These are phyloP conservation scores for Saprolegnia parasitica DNA, from an alignment of 352 stramenopile genomes.

Conservation along the genomic window DNA sequence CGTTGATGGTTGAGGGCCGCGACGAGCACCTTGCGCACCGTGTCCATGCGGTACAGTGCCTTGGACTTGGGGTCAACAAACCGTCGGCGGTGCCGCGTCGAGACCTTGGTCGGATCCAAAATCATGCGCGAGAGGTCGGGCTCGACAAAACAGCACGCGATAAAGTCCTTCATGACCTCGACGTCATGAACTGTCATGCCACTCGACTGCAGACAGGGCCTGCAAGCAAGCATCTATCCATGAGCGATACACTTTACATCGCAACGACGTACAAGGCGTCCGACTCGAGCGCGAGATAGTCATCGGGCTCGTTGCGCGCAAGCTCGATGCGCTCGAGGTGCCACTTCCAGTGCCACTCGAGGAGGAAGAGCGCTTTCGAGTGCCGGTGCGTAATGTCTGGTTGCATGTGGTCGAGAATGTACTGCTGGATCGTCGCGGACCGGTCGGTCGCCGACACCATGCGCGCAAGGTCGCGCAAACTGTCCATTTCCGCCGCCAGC, in stretches of 20 bases:
- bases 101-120: conserved; percentile 30
- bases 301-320: conserved; percentile 41
- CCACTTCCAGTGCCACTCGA: conserved; percentile 78
- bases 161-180: conserved; percentile 82
- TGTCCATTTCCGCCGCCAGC: conserved; percentile 74
- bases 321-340: conserved; percentile 46
- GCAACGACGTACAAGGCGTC: conserved; percentile 24
- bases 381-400: conserved; percentile 75
- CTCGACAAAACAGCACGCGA: conserved; percentile 75
- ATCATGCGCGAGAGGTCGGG: conserved; percentile 43
- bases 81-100: conserved; percentile 51
- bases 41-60: conserved; percentile 59
- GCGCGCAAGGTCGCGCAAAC: conserved; percentile 55
- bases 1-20: conserved; percentile 67
- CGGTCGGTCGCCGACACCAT: conserved; percentile 72
- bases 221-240: too few species aligned
- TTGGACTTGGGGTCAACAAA: conserved; percentile 58
- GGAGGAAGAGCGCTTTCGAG: conserved; percentile 63
- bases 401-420: conserved; percentile 77
- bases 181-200: conserved; percentile 65
- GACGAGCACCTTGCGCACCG: conserved; percentile 66
- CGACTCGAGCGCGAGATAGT: conserved; percentile 37
- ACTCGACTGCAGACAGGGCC: conserved; percentile 18
- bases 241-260: too few species aligned
- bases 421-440: conserved; percentile 82